Evolutionary conservation across 2,329 filamentous ascomycete genomes (phyloP).

Genomic region (Fusarium globosum): DNA sequence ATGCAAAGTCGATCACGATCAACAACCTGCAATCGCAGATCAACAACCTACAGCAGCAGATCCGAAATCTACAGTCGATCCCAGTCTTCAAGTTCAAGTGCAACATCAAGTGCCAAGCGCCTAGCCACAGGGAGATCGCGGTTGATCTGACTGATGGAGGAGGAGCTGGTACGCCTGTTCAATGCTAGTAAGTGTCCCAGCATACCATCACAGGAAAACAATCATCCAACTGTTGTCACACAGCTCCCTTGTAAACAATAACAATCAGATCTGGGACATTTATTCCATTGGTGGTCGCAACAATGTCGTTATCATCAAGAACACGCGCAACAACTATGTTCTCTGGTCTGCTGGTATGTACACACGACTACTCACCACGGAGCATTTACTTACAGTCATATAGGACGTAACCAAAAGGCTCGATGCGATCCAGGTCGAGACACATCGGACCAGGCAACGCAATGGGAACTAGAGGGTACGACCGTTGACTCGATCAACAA

Average conservation of each 20-base stretch:
- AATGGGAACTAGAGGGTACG: neutral
- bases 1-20: neutral
- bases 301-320: neutral
- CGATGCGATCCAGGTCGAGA: neutral
- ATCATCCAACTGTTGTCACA: neutral
- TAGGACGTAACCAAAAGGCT: neutral
- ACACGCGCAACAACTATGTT: neutral
- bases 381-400: neutral
- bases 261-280: neutral
- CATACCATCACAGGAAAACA: fast-evolving
- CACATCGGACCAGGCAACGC: neutral
- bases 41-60: neutral
- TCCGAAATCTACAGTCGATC: neutral
- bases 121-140: neutral
- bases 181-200: neutral
- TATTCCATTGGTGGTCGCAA: neutral
- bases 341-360: neutral
- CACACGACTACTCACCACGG: fast-evolving
- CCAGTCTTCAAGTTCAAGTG: neutral
- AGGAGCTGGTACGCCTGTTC: neutral
- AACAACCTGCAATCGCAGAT: neutral
- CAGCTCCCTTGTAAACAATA: neutral
- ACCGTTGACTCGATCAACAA: neutral
- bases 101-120: neutral
- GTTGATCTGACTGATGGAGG: neutral